Evolutionary conservation across 768 basidiomycete species (phyloP), one percentile per base, ranked within the genome.

Genomic region (Tricholoma flavovirens): DNA sequence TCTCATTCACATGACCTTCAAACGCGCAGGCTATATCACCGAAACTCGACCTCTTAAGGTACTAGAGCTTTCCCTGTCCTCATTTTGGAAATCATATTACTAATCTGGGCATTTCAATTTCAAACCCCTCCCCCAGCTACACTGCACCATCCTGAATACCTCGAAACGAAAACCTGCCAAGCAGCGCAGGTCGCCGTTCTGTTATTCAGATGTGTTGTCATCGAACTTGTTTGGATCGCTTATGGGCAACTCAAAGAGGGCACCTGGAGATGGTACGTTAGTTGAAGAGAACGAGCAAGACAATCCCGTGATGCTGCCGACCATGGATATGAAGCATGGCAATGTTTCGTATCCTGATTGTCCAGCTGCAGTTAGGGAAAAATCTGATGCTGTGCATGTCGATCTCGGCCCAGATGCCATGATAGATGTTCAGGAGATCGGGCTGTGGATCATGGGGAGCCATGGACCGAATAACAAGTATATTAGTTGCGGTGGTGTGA

Each of bases 391-490:
- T 53, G 35, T 52, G 63, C n/a, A 17, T 73, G 74, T 83, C 21
- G 60, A 81, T 33, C 73, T 88, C 19, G 87, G 87, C 0, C 61
- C 69, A 1, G 87, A 81, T n/a, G 22, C 24, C 9, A 33, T 5
- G 6, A 56, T 61, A 73, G 50, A 62, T 1, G 77, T 87, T 7
- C 66, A 75, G 30, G 80, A 83, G 59, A 68, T 88, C 10, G 82
- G 88, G 64, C 72, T 89, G 30, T 89, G 86, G 71, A 72, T 76
- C 43, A 87, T 89, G 87, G 85, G 87, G 0, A 87, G 86, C 60
- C 77, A 76, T 60, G 85, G 82, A 0, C 73, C 73, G 0, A 76
- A 84, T 57, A 84, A 82, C 12, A 84, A 82, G 64, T 90, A 88
- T 62, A 75, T 83, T 15, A 79, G 76, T 58, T 76, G 71, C 55